Percentiles rank a stretch among this genome's conserved stretches.
phyloP scores from a whole-genome alignment of 78 protist genomes.

The Andalucia godoyi region DNA sequence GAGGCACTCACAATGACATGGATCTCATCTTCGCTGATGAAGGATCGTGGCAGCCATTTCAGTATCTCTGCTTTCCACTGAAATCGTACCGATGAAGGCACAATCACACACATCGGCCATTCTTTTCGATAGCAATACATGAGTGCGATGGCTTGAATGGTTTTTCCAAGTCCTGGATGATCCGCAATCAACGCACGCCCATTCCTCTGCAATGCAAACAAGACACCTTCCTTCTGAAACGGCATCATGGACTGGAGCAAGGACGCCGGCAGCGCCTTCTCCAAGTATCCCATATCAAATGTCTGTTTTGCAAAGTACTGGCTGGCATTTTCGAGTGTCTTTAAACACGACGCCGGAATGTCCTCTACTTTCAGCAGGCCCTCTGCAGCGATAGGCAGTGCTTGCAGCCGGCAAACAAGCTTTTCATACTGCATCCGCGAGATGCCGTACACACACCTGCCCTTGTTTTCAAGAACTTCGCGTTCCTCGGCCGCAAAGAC shows the following conservation, averaged over 20 bases:
- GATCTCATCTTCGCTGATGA: background rate
- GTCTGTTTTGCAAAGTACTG: too few relatives aligned
- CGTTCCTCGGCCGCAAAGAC: too few relatives aligned
- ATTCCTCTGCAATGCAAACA: background rate
- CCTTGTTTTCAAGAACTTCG: too few relatives aligned
- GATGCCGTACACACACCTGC: too few relatives aligned
- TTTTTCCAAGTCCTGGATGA: slow-evolving; percentile 68
- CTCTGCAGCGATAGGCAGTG: too few relatives aligned
- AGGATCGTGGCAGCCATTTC: slow-evolving; percentile 19
- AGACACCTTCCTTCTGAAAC: slow-evolving; percentile 13
- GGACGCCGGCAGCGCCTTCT: too few relatives aligned
- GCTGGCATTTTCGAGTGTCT: too few relatives aligned
- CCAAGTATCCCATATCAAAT: too few relatives aligned
- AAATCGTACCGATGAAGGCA: slow-evolving; percentile 38
- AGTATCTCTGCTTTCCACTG: slow-evolving; percentile 35
- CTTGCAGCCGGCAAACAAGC: too few relatives aligned
- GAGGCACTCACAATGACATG: background rate
- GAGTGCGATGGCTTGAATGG: slow-evolving; percentile 54
- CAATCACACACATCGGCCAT: slow-evolving; percentile 50
- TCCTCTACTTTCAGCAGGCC: too few relatives aligned
- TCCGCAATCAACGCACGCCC: slow-evolving; percentile 39
- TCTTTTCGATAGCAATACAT: slow-evolving; percentile 16
- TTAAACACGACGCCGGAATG: too few relatives aligned
- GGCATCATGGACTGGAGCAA: slow-evolving; percentile 2
- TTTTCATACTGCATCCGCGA: too few relatives aligned